Percentiles rank a stretch among this genome's conserved stretches.
Conservation (phyloP, 371 early-diverging fungal genomes). For the Dentiscutata heterogama region DNA sequence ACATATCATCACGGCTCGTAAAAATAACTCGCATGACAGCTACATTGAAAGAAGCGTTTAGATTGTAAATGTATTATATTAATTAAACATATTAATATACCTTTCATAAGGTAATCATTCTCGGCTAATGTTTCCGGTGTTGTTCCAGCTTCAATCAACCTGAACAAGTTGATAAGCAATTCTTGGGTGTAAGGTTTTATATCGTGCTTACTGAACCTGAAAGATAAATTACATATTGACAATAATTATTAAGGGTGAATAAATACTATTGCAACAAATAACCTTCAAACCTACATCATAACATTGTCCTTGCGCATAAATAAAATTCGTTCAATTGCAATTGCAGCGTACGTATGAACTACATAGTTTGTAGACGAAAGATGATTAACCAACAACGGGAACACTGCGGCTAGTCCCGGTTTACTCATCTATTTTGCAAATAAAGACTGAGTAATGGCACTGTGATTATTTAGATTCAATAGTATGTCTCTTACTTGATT, state of each 20-base stretch:
- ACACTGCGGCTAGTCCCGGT: constrained; percentile 76
- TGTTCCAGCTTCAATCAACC: constrained; percentile 70
- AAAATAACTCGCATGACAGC: constrained; percentile 88
- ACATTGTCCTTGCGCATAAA: constrained; percentile 78
- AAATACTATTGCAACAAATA: not conserved
- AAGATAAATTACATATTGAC: not conserved
- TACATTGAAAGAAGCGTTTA: constrained; percentile 41
- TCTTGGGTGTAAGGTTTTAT: constrained; percentile 74
- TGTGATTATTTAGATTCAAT: not conserved
- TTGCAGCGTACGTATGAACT: constrained; percentile 94
- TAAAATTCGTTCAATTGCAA: constrained; percentile 91
- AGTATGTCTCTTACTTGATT: constrained; percentile 70
- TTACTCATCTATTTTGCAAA: constrained; percentile 68
- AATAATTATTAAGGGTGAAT: not conserved
- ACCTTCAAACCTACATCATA: constrained; percentile 63
- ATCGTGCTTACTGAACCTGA: constrained; percentile 71
- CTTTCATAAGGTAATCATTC: constrained; percentile 91
- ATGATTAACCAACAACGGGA: constrained; percentile 87
- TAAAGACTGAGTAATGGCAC: not conserved
- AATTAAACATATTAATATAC: not conserved
- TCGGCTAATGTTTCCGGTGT: constrained; percentile 92
- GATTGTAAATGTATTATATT: not conserved
- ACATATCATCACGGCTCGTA: constrained; percentile 75
- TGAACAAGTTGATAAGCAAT: constrained; percentile 81
- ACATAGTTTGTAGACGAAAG: constrained; percentile 82